Evolutionary conservation across 2,329 filamentous ascomycete species (phyloP).

Genomic region (Zopfia rhizophila): DNA sequence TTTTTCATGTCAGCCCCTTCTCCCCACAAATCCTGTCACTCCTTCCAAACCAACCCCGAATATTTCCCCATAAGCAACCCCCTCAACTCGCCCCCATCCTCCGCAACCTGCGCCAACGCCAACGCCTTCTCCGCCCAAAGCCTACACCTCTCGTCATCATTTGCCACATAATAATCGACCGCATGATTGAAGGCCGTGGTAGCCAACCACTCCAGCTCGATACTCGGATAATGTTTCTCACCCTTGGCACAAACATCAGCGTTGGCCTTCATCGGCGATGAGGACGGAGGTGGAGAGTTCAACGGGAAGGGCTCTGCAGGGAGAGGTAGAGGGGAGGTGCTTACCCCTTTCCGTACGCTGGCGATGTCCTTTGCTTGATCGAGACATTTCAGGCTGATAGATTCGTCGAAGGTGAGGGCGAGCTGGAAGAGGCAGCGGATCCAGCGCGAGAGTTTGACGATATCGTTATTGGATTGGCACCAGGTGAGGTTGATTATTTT

Average conservation of each 20-base stretch:
- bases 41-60: conserved; percentile 61
- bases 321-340: conserved; percentile 10
- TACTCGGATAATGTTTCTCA: conserved; percentile 67
- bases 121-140: conserved; percentile 73
- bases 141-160: conserved; percentile 65
- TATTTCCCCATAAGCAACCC: conserved; percentile 56
- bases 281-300: conserved; percentile 28
- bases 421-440: conserved; percentile 80
- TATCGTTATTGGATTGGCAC: conserved; percentile 65
- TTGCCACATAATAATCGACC: conserved; percentile 70
- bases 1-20: no score
- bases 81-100: conserved; percentile 58
- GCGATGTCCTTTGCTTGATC: conserved; percentile 66
- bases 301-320: conserved; percentile 8
- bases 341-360: conserved; percentile 38
- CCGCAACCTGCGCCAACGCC: conserved; percentile 67
- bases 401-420: conserved; percentile 67
- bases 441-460: conserved; percentile 75
- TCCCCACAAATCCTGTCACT: no score
- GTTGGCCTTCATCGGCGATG: conserved; percentile 17
- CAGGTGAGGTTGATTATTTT: conserved; percentile 77
- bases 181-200: conserved; percentile 70
- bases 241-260: conserved; percentile 38
- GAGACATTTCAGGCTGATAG: conserved; percentile 68
- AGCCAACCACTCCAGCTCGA: conserved; percentile 81